Percentiles rank a stretch among this genome's conserved stretches.
These are phyloP conservation scores for Brassica carinata DNA, from an alignment of 345 rosid genomes.

Conservation along the genomic window DNA sequence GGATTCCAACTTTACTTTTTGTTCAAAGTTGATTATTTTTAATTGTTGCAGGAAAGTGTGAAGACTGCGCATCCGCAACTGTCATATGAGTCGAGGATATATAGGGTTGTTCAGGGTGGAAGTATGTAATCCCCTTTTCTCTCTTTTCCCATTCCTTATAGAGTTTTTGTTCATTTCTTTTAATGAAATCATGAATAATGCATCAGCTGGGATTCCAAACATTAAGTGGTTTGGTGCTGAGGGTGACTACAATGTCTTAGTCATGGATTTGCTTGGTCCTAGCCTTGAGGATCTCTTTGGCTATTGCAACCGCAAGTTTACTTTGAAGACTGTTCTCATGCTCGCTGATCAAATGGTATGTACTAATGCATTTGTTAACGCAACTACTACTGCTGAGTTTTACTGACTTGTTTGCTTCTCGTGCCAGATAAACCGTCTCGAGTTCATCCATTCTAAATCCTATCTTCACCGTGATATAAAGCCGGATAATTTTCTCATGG, in stretches of 20 bases:
- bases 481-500: slow-evolving; percentile 97
- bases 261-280: slow-evolving; percentile 97
- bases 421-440: slow-evolving; percentile 78
- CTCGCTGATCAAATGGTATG: slow-evolving; percentile 98
- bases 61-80: slow-evolving; percentile 93
- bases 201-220: slow-evolving; percentile 88
- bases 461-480: slow-evolving; percentile 94
- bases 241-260: slow-evolving; percentile 90
- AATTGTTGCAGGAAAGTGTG: slow-evolving; percentile 62
- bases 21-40: neutral
- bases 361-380: neutral
- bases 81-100: slow-evolving; percentile 76
- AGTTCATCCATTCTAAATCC: slow-evolving; percentile 88
- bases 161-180: neutral
- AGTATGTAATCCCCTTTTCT: slow-evolving; percentile 45
- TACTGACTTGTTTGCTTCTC: neutral
- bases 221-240: slow-evolving; percentile 91
- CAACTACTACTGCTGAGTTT: neutral
- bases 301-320: slow-evolving; percentile 80
- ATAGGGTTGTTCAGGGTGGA: slow-evolving; percentile 89
- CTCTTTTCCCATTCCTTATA: neutral
- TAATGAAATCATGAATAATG: neutral
- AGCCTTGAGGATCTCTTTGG: slow-evolving; percentile 95
- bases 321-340: slow-evolving; percentile 95
- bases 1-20: neutral